These are phyloP conservation scores for Ascochyta viciae-villosae DNA, from an alignment of 2,329 filamentous ascomycete genomes.

Conservation along the genomic window DNA sequence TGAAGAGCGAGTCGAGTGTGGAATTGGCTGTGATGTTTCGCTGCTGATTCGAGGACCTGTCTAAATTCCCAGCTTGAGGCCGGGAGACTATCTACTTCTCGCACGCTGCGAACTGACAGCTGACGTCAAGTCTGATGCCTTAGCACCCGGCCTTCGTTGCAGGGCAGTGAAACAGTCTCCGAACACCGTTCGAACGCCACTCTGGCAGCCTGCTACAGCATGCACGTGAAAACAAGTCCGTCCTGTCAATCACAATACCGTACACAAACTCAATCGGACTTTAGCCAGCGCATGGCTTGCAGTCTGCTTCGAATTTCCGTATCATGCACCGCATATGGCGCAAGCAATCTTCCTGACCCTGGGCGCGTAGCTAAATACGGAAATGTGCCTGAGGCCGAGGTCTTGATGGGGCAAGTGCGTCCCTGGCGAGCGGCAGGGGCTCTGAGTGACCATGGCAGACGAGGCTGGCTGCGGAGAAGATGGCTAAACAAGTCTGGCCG, in stretches of 20 bases:
- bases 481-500: constrained; percentile 9
- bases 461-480: constrained; percentile 12
- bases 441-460: constrained; percentile 11
- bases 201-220: constrained; percentile 2
- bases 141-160: constrained; percentile 11
- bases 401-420: constrained; percentile 8
- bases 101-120: constrained; percentile 10
- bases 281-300: constrained; percentile 14
- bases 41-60: constrained; percentile 12
- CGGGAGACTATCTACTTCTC: constrained; percentile 1
- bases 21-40: background rate
- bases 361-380: constrained; percentile 2
- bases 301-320: constrained; percentile 1
- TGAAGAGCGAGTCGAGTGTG: constrained; percentile 3
- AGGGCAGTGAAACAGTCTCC: constrained; percentile 17
- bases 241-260: constrained; percentile 8
- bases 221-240: constrained; percentile 11
- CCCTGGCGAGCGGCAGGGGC: constrained; percentile 10
- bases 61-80: constrained; percentile 1
- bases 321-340: constrained; percentile 7
- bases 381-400: constrained; percentile 11
- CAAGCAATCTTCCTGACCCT: constrained; percentile 13
- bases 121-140: constrained; percentile 9
- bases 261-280: constrained; percentile 12
- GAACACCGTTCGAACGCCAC: constrained; percentile 13